Base-by-base conservation (phyloP, 306 rosid genomes). In the Fragaria vesca region DNA sequence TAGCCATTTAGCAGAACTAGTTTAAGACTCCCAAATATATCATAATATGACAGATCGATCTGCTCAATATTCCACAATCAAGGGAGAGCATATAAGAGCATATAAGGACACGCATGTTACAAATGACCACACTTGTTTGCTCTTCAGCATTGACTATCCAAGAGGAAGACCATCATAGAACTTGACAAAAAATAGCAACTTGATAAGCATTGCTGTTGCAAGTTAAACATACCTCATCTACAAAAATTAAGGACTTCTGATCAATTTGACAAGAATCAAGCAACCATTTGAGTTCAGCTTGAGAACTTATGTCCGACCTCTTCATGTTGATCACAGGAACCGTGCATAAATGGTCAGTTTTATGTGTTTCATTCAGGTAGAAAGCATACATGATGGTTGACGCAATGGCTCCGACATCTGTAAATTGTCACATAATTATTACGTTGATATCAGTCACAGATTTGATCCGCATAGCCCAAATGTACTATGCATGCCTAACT, bases 41-140 rank as follows among this genome's bases (percentile, higher is more conserved):
- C 90, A 83, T 87, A 91, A 86, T 91, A 94, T 67, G 94, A 85
- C 70, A 94, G 82, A 88, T 94, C 98, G 78, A 94, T 86, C 97
- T 93, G 93, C 80, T 84, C 78, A 66, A 40, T 57, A 82, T 73
- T 71, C 26, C 61, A 78, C 15, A 5, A 74, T 75, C 63, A 34
- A 73, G 50, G 57, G 45, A 50, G 20, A 32, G 68, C 73, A 58
- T 55, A 30, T 81, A 32, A 69, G 40, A 42, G 67, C 70, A 63
- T 55, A 32, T 77, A 32, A 70, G 42, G 28, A 75, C 50, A 38
- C 34, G 6, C 18, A 72, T 2, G 50, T 63, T 46, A 16, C 38
- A 60, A 32, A 34, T 72, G 61, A 77, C 46, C n/a, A 26, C 8
- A 66, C 10, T 32, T 34, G 26, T 9, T 66, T 66, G 46, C 70